Evolutionary conservation across 2,329 filamentous ascomycete species (phyloP), one percentile per base, ranked within the genome.

Genomic region (Atkinsonella texensis): DNA sequence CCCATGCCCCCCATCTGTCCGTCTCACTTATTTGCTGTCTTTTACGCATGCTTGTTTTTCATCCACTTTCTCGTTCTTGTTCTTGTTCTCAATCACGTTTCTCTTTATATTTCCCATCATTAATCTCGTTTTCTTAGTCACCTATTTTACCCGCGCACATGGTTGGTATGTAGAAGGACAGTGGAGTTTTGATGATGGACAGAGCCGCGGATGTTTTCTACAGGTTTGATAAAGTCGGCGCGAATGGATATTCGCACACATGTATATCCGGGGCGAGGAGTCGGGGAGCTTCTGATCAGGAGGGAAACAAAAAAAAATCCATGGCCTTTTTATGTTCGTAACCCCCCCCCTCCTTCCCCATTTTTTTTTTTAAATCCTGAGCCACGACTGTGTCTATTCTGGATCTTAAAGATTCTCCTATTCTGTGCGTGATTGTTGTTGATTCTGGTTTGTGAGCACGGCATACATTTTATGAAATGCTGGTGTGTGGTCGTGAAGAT

Each of bases 241-340:
- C 33, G 33, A 39, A 7, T 41, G 28, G 32, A 43, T 28, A n/a
- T 38, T 7, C 43, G 13, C 6, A 46, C 43, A 32, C 1, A 46
- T 46, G 49, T 35, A 45, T 50, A 23, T 17, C 42, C 46, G 46
- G 23, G 48, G 52, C 49, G 52, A 50, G 54, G 54, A 55, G 52
- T 49, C 52, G 44, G 47, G 52, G 48, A 50, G 53, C 51, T 53
- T 49, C 28, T 48, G 31, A 44, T 38, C 41, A 18, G 41, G 5
- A 11, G 39, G n/a, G 39, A 11, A 41, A 41, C 5, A 4, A 41
- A 41, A 2, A 41, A 4, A 28, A 28, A 28, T 23, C 7, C 28
- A 28, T 8, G 2, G 28, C 28, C 28, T 28, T 28, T 28, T 28
- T 28, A 28, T 28, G 5, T 28, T 28, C 5, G 28, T 28, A 28